A percentile compares a stretch with the other conserved stretches of the same genome.
These are phyloP conservation scores for Candida neerlandica DNA, from an alignment of 1,139 yeast genomes.

Conservation along the genomic window DNA sequence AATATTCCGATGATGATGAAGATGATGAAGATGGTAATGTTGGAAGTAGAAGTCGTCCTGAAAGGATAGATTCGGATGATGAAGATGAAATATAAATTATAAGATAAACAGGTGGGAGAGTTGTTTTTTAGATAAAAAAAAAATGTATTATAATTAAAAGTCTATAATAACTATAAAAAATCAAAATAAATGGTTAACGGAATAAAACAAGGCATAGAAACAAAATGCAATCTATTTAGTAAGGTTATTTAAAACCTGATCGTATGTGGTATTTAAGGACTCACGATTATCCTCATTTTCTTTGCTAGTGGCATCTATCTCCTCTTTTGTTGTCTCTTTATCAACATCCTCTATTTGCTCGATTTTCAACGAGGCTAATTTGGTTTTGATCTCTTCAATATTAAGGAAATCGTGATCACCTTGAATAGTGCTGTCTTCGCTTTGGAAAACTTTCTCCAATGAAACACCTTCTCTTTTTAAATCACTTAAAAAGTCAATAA, in stretches of 20 bases:
- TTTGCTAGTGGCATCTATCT: conserved; percentile 6
- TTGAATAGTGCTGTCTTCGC: conserved; percentile 12
- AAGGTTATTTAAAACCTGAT: conserved; percentile 48
- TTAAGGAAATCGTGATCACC: conserved; percentile 18
- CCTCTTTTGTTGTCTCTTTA: conserved; percentile 8
- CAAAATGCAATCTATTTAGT: conserved; percentile 6
- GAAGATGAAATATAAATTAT: conserved; percentile 25
- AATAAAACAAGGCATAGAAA: not conserved
- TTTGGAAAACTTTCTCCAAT: conserved; percentile 51
- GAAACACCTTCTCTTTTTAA: conserved; percentile 56
- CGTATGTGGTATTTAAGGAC: conserved; percentile 49
- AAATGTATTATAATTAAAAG: conserved; percentile 8
- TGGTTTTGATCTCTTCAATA: conserved; percentile 22
- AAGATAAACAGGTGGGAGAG: too few relatives aligned
- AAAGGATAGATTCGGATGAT: conserved; percentile 32
- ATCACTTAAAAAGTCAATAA: conserved; percentile 50
- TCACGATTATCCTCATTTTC: conserved; percentile 3
- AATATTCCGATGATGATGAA: conserved; percentile 43
- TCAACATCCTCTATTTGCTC: conserved; percentile 8
- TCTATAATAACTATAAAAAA: conserved; percentile 1
- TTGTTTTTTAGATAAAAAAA: not conserved
- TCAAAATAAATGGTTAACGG: not conserved
- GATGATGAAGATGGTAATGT: conserved; percentile 16
- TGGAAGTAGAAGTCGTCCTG: conserved; percentile 18
- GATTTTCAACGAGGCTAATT: conserved; percentile 19